Base-by-base conservation (phyloP, 108 stramenopile genomes). In the Skeletonema grethae region DNA sequence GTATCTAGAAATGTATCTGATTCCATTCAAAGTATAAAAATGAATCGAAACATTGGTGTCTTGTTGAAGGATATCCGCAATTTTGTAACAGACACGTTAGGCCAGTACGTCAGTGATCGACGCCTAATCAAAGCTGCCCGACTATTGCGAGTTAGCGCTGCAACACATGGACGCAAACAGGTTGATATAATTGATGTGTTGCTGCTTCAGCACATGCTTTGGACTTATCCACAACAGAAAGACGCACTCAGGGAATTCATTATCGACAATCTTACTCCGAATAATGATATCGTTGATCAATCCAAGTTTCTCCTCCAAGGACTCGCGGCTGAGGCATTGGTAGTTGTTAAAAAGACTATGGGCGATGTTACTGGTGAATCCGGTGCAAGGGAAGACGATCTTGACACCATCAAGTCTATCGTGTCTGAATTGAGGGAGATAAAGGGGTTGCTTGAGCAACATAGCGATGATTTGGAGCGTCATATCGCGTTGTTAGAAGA, bases 131-230 rank as follows among this genome's bases (percentile, higher is more conserved):
- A 88, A 65, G 80, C 86, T 25, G 77, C 86, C 16, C 70, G 77
- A 29, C 63, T 90, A 15, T 46, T 92, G 9, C 83, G 85, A 57
- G 67, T 88, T 4, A 82, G 86, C 48, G 91, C 91, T 9, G 86
- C 84, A 57, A 75, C 84, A 9, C 76, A 90, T 57, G 87, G 88
- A 16, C 68, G 91, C 12, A 12, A 53, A 18, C 61, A 63, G 28
- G 89, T 92, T 7, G 88, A 88, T 62, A 65, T 76, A 8, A 73
- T 90, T 12, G 91, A 92, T 58, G 84, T 79, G 57, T 63, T 90
- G 11, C 65, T 92, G 39, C 74, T 88, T 8, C 79, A 87, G 66
- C 82, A 90, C 63, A 73, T 84, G 16, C 34, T 92, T 7, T 92
- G 91, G 91, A 64, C 80, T 25, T 34, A 70, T 16, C 88, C 91